These are phyloP conservation scores for Penicillium sclerotiorum DNA, from an alignment of 2,329 filamentous ascomycete genomes.

Conservation along the genomic window DNA sequence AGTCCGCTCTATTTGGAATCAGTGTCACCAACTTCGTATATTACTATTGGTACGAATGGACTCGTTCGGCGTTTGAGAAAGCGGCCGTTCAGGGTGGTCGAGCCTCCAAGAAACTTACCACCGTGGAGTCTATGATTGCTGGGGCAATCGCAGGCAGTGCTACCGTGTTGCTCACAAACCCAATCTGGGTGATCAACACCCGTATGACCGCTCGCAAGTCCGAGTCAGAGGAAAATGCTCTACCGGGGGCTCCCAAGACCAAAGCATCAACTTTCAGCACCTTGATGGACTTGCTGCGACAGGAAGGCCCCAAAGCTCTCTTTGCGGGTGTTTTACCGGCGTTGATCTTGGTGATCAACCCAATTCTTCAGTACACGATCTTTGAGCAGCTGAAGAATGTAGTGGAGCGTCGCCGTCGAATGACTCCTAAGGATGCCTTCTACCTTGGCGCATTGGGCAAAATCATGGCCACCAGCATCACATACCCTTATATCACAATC, in stretches of 20 bases:
- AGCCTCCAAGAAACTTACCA: slow-evolving; percentile 79
- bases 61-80: slow-evolving; percentile 76
- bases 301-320: slow-evolving; percentile 82
- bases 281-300: slow-evolving; percentile 73
- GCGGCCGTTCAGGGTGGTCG: slow-evolving; percentile 74
- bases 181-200: slow-evolving; percentile 99
- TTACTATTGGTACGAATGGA: slow-evolving; percentile 99
- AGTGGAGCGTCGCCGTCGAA: slow-evolving; percentile 73
- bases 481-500: slow-evolving; percentile 98
- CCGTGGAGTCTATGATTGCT: slow-evolving; percentile 90
- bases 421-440: slow-evolving; percentile 87
- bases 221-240: slow-evolving; percentile 48
- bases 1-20: slow-evolving; percentile 95
- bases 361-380: slow-evolving; percentile 96
- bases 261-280: slow-evolving; percentile 76
- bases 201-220: slow-evolving; percentile 90
- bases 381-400: slow-evolving; percentile 97
- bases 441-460: slow-evolving; percentile 91
- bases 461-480: slow-evolving; percentile 88
- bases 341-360: slow-evolving; percentile 93
- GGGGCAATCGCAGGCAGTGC: slow-evolving; percentile 91
- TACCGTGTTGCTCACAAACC: slow-evolving; percentile 94
- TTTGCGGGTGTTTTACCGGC: slow-evolving; percentile 93
- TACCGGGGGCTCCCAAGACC: slow-evolving; percentile 48
- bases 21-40: slow-evolving; percentile 99